These are phyloP conservation scores for Verticillium nubilum DNA, from an alignment of 2,329 filamentous ascomycete genomes.

Conservation along the genomic window DNA sequence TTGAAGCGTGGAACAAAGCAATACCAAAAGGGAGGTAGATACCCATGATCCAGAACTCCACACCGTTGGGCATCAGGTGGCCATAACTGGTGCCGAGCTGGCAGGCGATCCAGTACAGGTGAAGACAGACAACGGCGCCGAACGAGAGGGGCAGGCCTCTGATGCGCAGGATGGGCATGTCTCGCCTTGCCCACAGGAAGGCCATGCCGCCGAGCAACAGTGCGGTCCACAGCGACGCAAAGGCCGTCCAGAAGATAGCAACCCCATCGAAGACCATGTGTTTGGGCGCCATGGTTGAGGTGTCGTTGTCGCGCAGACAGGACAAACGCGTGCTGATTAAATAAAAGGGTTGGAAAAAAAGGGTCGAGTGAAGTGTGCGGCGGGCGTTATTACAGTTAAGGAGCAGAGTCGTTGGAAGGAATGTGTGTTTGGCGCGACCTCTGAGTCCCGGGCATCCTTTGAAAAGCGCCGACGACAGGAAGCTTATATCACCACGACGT, in stretches of 20 bases:
- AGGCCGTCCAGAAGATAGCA: conserved; percentile 34
- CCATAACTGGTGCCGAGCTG: conserved; percentile 32
- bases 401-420: neutral
- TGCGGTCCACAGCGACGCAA: conserved; percentile 30
- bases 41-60: conserved; percentile 63
- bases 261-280: conserved; percentile 22
- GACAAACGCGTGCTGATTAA: neutral
- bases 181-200: conserved; percentile 32
- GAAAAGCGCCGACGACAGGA: neutral
- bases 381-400: neutral
- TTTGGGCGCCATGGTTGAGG: neutral
- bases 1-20: conserved; percentile 60
- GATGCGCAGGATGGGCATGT: conserved; percentile 33
- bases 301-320: neutral
- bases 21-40: conserved; percentile 60
- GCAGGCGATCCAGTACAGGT: conserved; percentile 36
- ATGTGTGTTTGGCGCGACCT: neutral
- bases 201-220: conserved; percentile 31
- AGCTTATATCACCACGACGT: neutral
- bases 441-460: too few relatives aligned
- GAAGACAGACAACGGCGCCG: conserved; percentile 29
- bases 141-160: conserved; percentile 20
- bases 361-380: neutral
- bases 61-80: conserved; percentile 39
- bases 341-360: neutral